Percentiles rank a stretch among this genome's conserved stretches.
Evolutionary conservation across 169 alveolate species (phyloP).

Genomic region (Miamiensis avidus): DNA sequence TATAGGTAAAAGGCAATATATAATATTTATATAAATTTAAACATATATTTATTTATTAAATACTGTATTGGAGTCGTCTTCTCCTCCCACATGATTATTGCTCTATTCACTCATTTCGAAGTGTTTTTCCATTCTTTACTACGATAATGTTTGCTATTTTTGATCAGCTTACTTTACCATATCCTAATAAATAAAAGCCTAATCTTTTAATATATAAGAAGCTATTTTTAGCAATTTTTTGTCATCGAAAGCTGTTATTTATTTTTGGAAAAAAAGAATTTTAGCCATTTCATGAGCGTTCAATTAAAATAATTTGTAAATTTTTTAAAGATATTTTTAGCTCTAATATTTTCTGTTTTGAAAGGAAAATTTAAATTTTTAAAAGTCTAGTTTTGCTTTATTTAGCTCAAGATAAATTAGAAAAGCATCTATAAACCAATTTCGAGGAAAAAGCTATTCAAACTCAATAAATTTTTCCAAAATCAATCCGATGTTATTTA

Average conservation of each 20-base stretch:
- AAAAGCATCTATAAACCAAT: neutral
- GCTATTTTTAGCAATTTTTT: neutral
- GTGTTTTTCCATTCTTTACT: neutral
- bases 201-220: neutral
- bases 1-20: neutral
- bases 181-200: neutral
- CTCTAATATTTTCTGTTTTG: neutral
- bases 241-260: neutral
- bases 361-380: neutral
- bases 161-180: neutral
- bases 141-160: neutral
- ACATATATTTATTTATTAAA: too few relatives aligned
- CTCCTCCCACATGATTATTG: neutral
- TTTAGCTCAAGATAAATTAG: neutral
- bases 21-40: too few relatives aligned
- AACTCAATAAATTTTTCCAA: neutral
- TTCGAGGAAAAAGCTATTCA: neutral
- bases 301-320: too few relatives aligned
- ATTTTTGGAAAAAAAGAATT: neutral
- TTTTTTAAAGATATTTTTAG: too few relatives aligned
- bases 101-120: neutral
- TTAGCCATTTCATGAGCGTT: neutral
- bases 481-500: neutral
- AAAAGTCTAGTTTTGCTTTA: neutral
- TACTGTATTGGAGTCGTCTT: neutral